Conservation (phyloP, 371 early-diverging fungal species). For the Rhizomucor pusillus region DNA sequence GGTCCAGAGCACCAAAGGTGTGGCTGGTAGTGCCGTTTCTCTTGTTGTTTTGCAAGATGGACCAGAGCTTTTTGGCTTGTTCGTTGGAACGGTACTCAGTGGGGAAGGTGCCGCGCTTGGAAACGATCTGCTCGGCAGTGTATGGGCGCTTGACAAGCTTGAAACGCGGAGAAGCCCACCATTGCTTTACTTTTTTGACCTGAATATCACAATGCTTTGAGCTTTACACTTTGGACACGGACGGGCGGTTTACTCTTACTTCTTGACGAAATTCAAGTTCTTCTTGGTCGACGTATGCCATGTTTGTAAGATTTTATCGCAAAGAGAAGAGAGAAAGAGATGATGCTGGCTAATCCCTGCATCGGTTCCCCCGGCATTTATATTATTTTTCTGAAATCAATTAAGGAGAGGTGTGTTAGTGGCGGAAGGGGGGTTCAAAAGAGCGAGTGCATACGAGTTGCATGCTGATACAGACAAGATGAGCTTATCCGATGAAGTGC, state of each 20-base stretch:
- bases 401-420: too few species aligned
- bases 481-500: too few species aligned
- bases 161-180: constrained; percentile 91
- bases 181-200: constrained; percentile 80
- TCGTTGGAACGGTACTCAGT: constrained; percentile 77
- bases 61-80: constrained; percentile 95
- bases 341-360: background rate
- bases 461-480: too few species aligned
- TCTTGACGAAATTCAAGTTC: constrained; percentile 13
- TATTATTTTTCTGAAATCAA: too few species aligned
- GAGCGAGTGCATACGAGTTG: too few species aligned
- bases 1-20: constrained; percentile 95
- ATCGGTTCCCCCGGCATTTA: too few species aligned
- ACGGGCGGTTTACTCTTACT: background rate
- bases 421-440: too few species aligned
- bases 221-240: background rate
- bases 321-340: background rate
- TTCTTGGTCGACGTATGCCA: constrained; percentile 10
- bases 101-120: constrained; percentile 85
- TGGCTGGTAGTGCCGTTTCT: constrained; percentile 76
- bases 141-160: constrained; percentile 84
- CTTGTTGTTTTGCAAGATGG: constrained; percentile 77
- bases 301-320: background rate
- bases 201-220: constrained; percentile 16
- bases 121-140: constrained; percentile 86